Base-by-base conservation (phyloP, 148 eudicot species). In the Mesembryanthemum crystallinum region DNA sequence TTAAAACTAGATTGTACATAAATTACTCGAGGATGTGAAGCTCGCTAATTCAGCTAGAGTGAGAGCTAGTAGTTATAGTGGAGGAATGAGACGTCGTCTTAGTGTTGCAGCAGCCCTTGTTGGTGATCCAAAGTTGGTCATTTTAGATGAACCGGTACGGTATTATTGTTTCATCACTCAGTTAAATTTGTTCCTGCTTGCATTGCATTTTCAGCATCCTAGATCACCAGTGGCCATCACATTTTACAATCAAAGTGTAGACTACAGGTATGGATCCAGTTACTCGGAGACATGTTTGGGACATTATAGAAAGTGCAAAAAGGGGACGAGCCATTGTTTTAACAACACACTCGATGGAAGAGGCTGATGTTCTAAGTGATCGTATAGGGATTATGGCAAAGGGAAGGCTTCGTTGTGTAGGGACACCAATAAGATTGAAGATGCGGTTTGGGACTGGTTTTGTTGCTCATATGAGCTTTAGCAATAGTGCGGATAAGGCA, bases 211-310 rank as follows among this genome's bases (percentile, higher is more conserved):
- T n/a, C n/a, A n/a, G n/a, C 58, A 37, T 58, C 51, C 55, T 58
- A 23, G 51, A 71, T 45, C 14, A 45, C 14, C 49, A 35, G 39
- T 45, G 1, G 49, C 14, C 49, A 45, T 45, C 14, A 13, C 49
- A 45, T 45, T 45, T 1, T 11, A 45, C 12, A 21, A 21, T 35
- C 2, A 29, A 23, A 29, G 30, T 62, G 58, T 80, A 92, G 97
- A 92, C 97, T 6, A 92, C 97, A 52, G 97, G 97, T 28, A 92
- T 92, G 97, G 97, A 92, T 86, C 97, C 97, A 58, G 81, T 92
- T 27, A 92, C 88, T 58, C 81, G 94, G 57, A 86, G 97, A 67
- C 97, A 88, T 71, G 92, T 90, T 18, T 92, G 97, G 97, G 97
- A 92, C 83, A 89, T 92, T 33, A 92, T 92, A 73, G 97, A 90